phyloP scores from a whole-genome alignment of 2,329 filamentous ascomycete genomes.

The Exophiala aquamarina region DNA sequence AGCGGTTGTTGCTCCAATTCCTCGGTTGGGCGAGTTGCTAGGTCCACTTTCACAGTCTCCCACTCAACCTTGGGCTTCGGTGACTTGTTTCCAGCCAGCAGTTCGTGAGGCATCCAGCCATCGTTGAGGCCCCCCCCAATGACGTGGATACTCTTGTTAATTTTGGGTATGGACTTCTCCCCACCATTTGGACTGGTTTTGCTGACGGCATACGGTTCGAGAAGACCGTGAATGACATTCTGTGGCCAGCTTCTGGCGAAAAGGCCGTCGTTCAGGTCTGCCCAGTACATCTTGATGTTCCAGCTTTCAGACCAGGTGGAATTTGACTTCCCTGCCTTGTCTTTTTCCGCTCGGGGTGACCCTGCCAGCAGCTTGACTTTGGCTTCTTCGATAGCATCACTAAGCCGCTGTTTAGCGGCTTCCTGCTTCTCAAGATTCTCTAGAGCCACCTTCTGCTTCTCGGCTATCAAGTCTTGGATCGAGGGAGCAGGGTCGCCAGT shows the following conservation, averaged over 20 bases:
- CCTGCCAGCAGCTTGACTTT: no score
- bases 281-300: constrained; percentile 47
- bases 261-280: constrained; percentile 44
- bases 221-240: constrained; percentile 43
- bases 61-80: background rate
- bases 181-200: constrained; percentile 8
- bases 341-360: background rate
- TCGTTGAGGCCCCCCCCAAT: constrained; percentile 16
- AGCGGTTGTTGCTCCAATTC: no score
- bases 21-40: no score
- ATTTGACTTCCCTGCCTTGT: constrained; percentile 3
- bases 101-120: constrained; percentile 16
- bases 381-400: no score
- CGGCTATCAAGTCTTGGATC: constrained; percentile 1
- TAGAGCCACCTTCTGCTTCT: constrained; percentile 8
- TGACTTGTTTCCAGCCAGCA: background rate
- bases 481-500: background rate
- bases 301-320: constrained; percentile 30
- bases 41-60: no score
- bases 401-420: background rate
- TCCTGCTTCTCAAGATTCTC: constrained; percentile 8
- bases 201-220: constrained; percentile 33
- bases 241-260: constrained; percentile 51
- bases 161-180: background rate
- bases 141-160: constrained; percentile 19